Base-by-base conservation (phyloP, 106 monocot genomes). In the Acanthochlamys bracteata region DNA sequence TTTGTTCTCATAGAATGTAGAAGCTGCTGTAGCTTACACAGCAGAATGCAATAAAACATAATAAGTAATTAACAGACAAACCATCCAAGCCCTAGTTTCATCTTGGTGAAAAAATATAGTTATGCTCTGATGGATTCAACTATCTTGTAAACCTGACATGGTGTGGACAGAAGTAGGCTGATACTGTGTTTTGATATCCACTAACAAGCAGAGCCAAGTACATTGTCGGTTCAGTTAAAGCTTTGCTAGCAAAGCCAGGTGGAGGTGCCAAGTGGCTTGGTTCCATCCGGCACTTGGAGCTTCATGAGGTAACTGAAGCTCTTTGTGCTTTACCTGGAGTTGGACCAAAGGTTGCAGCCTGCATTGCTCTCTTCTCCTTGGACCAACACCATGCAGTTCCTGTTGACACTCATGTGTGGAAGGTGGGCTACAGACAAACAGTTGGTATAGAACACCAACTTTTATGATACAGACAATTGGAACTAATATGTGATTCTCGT, bases 331-430 rank as follows among this genome's bases (percentile, higher is more conserved):
- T 98, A 69, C 92, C 96, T 55, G 96, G 96, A 25, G 96, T 98
- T 46, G 96, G 96, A 12, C 96, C 92, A 4, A 98, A 98, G 57
- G 96, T 98, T 67, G 96, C 96, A 51, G 82, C 96, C 11, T 98
- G 96, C 67, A 75, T 98, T 77, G 88, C 96, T 67, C 85, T 98
- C 21, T 98, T 98, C 75, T 98, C 96, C 7, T 88, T 98, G 17
- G 96, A 92, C 74, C 87, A 98, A 45, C 91, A 98, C 57, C 91
- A 98, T 73, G 88, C 96, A 25, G 85, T 98, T 73, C 96, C 96
- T 65, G 96, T 98, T 53, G 96, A 98, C 71, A 98, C 96, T 40
- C 96, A 98, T 79, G 96, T 98, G 57, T 98, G 96, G 96, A 64
- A 92, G 88, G 96, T 88, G 20, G 25, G 49, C 20, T 66, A 22